These are phyloP conservation scores for Chrysoporthe deuterocubensis DNA, from an alignment of 2,329 filamentous ascomycete genomes.

Conservation along the genomic window DNA sequence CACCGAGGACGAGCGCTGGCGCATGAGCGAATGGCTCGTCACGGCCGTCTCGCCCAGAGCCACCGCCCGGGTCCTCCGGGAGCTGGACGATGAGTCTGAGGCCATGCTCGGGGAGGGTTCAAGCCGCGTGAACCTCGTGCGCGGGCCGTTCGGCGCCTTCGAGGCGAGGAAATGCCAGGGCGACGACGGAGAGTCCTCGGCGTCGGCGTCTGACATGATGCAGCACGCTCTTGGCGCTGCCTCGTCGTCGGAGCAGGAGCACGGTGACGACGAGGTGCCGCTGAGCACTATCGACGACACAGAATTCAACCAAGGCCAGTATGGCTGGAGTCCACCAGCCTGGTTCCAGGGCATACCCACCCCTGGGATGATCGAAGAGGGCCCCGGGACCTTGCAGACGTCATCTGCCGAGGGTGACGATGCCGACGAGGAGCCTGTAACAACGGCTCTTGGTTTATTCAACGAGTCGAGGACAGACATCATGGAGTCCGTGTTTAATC, in stretches of 20 bases:
- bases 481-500: no score
- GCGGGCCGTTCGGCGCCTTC: conserved; percentile 7
- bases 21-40: conserved; percentile 42
- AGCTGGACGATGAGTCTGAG: conserved; percentile 16
- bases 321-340: not conserved
- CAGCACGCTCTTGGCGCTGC: not conserved
- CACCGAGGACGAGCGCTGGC: conserved; percentile 40
- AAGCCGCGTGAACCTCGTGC: not conserved
- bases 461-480: no score
- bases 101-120: not conserved
- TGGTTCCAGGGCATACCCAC: not conserved
- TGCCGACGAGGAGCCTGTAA: not conserved
- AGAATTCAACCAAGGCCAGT: not conserved
- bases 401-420: not conserved
- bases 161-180: not conserved
- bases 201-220: not conserved
- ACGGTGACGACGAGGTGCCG: not conserved
- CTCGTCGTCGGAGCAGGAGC: not conserved
- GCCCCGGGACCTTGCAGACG: not conserved
- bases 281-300: not conserved
- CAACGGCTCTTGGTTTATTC: no score
- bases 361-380: not conserved
- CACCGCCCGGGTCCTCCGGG: conserved; percentile 28
- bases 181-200: not conserved
- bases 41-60: conserved; percentile 35